Base-by-base conservation (phyloP, 768 basidiomycete species). In the Lactarius hengduanensis region DNA sequence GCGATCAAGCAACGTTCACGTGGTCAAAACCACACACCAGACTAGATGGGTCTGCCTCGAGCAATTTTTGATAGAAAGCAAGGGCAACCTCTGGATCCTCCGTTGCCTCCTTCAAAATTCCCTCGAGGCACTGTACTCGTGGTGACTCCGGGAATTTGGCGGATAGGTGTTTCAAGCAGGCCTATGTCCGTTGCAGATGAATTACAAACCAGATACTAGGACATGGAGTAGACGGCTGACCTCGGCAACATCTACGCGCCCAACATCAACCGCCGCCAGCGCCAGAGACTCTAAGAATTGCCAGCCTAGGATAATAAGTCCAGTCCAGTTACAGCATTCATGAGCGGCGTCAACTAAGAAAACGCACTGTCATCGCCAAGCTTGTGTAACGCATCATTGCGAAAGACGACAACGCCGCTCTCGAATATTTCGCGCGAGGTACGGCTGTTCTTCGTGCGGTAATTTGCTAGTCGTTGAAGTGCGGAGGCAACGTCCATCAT, bases 271-370 rank as follows among this genome's bases (percentile, higher is more conserved):
- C 4, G 94, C 83, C 3, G 94, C 91, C 58, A 92, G 76, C 2
- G 86, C 82, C 2, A 94, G 80, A 72, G 94, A 92, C 72, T 96
- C 95, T 9, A 92, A 76, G 68, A 91, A 87, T 13, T 83, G 82
- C 92, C 91, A 94, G 36, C 82, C 94, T 94, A 71, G 54, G 66
- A 40, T 58, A 16, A 13, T 61, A 61, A 53, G 56, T 13, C 43
- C 32, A 7, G n/a, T 11, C 43, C 32, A 7, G 30, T 7, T 26
- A 53, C 26, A 26, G 50, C 26, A 26, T 26, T 50, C 4, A 53
- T 26, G 6, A 34, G n/a, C 28, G 30, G 59, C 20, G 34, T 50
- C 57, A 36, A 66, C 15, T n/a, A 22, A 32, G 47, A 15, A 41
- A 4, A 53, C 61, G 43, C 32, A 75, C 76, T 71, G 57, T 78